Percentiles rank a stretch among this genome's conserved stretches.
These are phyloP conservation scores for Botrytis elliptica DNA, from an alignment of 2,329 filamentous ascomycete genomes.

Conservation along the genomic window DNA sequence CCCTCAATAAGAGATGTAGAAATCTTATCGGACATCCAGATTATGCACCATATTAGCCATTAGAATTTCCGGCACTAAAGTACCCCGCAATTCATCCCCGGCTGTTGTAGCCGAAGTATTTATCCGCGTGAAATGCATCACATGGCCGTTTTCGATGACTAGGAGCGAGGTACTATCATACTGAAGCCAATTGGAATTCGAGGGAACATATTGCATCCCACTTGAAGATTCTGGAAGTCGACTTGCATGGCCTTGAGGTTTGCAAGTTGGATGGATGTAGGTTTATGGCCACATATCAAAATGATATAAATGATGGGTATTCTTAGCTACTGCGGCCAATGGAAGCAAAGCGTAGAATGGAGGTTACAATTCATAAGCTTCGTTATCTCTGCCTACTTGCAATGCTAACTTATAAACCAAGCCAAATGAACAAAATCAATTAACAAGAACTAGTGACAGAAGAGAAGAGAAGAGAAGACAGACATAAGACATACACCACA, in stretches of 20 bases:
- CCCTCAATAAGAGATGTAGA: background rate
- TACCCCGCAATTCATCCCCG: constrained; percentile 11
- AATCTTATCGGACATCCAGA: background rate
- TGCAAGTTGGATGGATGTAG: too few relatives aligned
- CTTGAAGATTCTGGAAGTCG: background rate
- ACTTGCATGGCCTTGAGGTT: background rate
- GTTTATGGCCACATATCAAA: too few relatives aligned
- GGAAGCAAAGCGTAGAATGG: background rate
- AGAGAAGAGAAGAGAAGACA: background rate
- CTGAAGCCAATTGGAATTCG: background rate
- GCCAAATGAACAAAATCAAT: background rate
- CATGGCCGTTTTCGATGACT: background rate
- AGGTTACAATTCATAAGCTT: background rate
- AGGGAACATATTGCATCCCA: background rate
- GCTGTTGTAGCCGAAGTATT: background rate
- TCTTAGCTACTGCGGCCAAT: background rate
- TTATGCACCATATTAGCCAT: background rate
- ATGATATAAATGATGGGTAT: background rate
- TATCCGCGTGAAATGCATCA: background rate
- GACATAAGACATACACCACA: background rate
- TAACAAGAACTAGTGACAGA: background rate
- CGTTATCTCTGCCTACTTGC: background rate
- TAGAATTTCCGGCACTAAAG: background rate
- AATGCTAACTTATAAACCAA: background rate
- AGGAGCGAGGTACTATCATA: background rate